Conservation (phyloP, 208 protist species). For the Blechomonas ayalai region DNA sequence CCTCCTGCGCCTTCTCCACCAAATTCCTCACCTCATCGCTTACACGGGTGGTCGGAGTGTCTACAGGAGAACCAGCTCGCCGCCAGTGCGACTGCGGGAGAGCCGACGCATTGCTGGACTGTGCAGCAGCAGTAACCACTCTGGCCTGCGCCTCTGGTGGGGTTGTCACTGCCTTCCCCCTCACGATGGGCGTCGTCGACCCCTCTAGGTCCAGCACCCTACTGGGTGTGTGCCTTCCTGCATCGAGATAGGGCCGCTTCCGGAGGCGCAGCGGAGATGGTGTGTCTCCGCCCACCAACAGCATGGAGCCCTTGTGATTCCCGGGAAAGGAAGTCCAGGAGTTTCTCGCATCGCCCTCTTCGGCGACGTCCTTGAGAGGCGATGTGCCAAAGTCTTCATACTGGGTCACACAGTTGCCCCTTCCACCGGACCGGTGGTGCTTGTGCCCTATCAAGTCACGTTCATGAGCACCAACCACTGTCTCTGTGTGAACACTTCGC, state of each 20-base stretch:
- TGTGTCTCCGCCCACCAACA: slow-evolving; percentile 40
- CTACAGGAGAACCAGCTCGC: slow-evolving; percentile 4
- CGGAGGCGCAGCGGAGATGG: slow-evolving; percentile 33
- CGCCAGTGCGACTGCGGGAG: not conserved
- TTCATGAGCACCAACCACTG: too few relatives aligned
- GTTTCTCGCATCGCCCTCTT: not conserved
- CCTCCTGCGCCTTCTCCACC: slow-evolving; percentile 49
- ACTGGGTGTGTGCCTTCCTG: too few relatives aligned
- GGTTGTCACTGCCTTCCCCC: too few relatives aligned
- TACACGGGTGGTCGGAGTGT: slow-evolving; percentile 23
- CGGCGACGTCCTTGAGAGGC: not conserved
- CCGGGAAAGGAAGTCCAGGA: not conserved
- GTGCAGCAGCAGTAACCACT: too few relatives aligned
- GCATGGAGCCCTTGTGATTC: slow-evolving; percentile 14
- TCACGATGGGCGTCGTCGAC: too few relatives aligned
- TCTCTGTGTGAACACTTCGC: too few relatives aligned
- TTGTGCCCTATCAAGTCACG: not conserved
- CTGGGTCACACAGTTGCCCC: not conserved
- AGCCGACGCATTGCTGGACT: too few relatives aligned
- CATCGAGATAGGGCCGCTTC: too few relatives aligned
- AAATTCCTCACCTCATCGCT: slow-evolving; percentile 61
- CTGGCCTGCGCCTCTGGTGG: too few relatives aligned
- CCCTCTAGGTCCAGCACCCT: too few relatives aligned
- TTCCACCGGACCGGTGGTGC: not conserved
- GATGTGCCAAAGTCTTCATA: not conserved